Evolutionary conservation across 1,284 basidiomycete species (phyloP).

Genomic region (Leccinum variabile): DNA sequence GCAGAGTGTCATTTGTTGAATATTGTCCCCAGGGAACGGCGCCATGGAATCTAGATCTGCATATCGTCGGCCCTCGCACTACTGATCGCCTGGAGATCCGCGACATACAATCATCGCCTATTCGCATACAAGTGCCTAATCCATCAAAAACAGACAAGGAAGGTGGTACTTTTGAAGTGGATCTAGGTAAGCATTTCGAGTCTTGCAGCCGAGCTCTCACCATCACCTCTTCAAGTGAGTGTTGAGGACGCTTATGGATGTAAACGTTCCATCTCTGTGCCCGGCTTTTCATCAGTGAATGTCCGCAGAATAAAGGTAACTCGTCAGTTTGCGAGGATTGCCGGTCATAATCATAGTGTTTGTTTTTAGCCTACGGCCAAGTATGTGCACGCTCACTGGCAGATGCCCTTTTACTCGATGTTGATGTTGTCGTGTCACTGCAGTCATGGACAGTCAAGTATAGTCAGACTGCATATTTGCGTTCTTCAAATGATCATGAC

Average conservation of each 20-base stretch:
- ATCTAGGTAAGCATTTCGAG: conserved; percentile 53
- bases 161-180: conserved; percentile 81
- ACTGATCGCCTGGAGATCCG: conserved; percentile 59
- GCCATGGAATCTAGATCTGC: conserved; percentile 83
- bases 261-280: conserved; percentile 72
- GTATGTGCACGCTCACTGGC: conserved; percentile 41
- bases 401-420: conserved; percentile 6
- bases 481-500: conserved; percentile 63
- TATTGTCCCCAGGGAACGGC: conserved; percentile 68
- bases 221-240: conserved; percentile 50
- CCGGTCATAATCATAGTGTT: conserved; percentile 1
- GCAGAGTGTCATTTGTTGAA: neutral
- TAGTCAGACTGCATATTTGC: conserved; percentile 51
- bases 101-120: conserved; percentile 55
- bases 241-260: conserved; percentile 91
- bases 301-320: conserved; percentile 81
- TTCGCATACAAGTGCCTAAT: conserved; percentile 65
- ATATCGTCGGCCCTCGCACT: conserved; percentile 68
- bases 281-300: conserved; percentile 77
- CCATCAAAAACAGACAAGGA: conserved; percentile 64
- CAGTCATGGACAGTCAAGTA: conserved; percentile 89
- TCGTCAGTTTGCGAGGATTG: conserved; percentile 5
- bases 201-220: neutral
- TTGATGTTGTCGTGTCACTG: conserved; percentile 1
- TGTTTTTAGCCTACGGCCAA: conserved; percentile 73